Evolutionary conservation across 75 land plant genomes (phyloP).

Genomic region (Cupressus sempervirens): DNA sequence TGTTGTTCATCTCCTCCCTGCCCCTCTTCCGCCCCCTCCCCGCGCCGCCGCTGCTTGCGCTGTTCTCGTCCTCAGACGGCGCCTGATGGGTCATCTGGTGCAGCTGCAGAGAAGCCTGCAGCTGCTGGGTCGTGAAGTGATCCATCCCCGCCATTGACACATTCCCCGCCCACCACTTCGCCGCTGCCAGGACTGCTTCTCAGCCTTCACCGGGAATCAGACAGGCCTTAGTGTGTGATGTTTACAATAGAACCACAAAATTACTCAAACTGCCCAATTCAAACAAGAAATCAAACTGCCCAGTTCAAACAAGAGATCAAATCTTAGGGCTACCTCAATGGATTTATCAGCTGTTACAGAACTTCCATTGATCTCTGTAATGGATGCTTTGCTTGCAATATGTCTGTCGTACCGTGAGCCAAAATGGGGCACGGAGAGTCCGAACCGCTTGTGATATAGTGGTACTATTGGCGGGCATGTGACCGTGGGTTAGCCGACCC

Average conservation of each 20-base stretch:
- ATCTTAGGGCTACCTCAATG: too few relatives aligned
- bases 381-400: too few relatives aligned
- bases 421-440: too few relatives aligned
- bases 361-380: background rate
- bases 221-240: too few relatives aligned
- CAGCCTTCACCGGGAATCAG: too few relatives aligned
- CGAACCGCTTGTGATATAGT: background rate
- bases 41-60: slow-evolving; percentile 11
- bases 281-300: too few relatives aligned
- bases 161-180: slow-evolving; percentile 13
- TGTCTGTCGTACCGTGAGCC: background rate
- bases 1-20: slow-evolving; percentile 18
- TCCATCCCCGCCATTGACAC: slow-evolving; percentile 11
- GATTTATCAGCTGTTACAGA: background rate
- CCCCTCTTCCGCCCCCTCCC: background rate
- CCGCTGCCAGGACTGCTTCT: slow-evolving; percentile 2
- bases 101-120: background rate
- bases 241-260: too few relatives aligned
- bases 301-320: too few relatives aligned
- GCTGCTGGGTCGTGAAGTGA: background rate
- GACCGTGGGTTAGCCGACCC: background rate
- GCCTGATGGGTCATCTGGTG: background rate
- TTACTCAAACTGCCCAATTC: too few relatives aligned
- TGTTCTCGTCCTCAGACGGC: slow-evolving; percentile 29
- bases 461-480: background rate